Conservation (phyloP, 768 basidiomycete species). For the Lactarius indigo region DNA sequence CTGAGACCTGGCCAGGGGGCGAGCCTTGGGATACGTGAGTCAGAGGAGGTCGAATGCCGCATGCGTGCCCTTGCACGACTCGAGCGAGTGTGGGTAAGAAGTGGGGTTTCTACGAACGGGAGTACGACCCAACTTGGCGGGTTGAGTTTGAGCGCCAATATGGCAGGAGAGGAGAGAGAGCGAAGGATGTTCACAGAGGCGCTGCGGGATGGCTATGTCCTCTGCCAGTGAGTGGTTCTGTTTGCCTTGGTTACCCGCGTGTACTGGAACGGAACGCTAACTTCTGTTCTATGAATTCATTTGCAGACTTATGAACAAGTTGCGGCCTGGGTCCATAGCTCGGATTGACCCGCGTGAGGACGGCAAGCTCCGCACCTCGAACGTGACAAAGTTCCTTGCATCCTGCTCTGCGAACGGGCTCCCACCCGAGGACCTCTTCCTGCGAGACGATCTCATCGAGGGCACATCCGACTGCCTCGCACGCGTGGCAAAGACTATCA, state of each 20-base stretch:
- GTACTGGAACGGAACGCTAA: neutral
- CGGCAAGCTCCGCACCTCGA: constrained; percentile 60
- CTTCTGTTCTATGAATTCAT: constrained; percentile 29
- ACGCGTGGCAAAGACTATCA: constrained; percentile 71
- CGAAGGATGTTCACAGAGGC: constrained; percentile 69
- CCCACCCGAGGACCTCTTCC: constrained; percentile 59
- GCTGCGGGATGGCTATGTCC: constrained; percentile 76
- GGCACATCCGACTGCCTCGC: constrained; percentile 56
- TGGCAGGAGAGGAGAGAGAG: constrained; percentile 71
- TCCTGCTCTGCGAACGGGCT: constrained; percentile 69
- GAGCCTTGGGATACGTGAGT: constrained; percentile 51
- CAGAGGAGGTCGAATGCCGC: constrained; percentile 73
- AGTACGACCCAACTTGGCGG: constrained; percentile 38
- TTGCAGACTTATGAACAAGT: constrained; percentile 72
- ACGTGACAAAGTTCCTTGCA: constrained; percentile 75
- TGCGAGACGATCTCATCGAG: constrained; percentile 64
- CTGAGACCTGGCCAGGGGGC: constrained; percentile 56
- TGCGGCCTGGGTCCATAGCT: constrained; percentile 56
- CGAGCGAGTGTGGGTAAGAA: constrained; percentile 77
- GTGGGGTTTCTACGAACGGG: constrained; percentile 41
- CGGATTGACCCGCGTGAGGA: constrained; percentile 66
- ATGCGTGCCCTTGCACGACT: constrained; percentile 57
- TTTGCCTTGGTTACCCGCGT: constrained; percentile 14
- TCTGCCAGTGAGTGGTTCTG: constrained; percentile 74
- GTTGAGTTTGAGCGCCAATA: constrained; percentile 39